Evolutionary conservation across 768 basidiomycete genomes (phyloP).

Genomic region (Steccherinum ochraceum): DNA sequence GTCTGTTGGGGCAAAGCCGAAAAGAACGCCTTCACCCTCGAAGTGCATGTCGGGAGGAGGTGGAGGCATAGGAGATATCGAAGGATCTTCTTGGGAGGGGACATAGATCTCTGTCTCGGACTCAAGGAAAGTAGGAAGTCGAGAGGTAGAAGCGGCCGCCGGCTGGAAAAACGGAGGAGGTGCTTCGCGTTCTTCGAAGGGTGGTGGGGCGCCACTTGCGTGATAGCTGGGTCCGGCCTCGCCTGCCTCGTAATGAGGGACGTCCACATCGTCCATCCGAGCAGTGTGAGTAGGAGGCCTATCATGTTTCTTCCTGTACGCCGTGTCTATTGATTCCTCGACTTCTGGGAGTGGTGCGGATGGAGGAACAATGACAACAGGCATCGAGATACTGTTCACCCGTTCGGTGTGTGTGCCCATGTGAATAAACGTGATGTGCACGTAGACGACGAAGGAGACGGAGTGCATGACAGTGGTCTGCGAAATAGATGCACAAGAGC

Average conservation of each 20-base stretch:
- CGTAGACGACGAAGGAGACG: slow-evolving; percentile 70
- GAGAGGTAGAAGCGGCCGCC: slow-evolving; percentile 18
- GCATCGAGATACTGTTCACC: slow-evolving; percentile 57
- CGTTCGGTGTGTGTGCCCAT: slow-evolving; percentile 62
- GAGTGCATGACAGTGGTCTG: slow-evolving; percentile 79
- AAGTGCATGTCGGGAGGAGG: slow-evolving; percentile 32
- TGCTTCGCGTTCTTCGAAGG: slow-evolving; percentile 78
- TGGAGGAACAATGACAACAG: slow-evolving; percentile 65
- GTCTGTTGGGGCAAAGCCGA: slow-evolving; percentile 64
- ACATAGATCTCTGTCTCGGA: slow-evolving; percentile 53
- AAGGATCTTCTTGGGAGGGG: slow-evolving; percentile 37
- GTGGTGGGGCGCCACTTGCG: slow-evolving; percentile 62
- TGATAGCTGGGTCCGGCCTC: slow-evolving; percentile 73
- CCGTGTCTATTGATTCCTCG: slow-evolving; percentile 62
- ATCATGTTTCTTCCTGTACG: slow-evolving; percentile 87
- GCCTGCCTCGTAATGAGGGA: slow-evolving; percentile 62
- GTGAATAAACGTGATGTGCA: slow-evolving; percentile 75
- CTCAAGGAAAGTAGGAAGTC: slow-evolving; percentile 32
- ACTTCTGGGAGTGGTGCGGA: slow-evolving; percentile 77
- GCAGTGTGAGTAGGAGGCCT: slow-evolving; percentile 68
- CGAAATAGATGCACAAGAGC: slow-evolving; percentile 69
- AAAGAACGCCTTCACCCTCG: slow-evolving; percentile 69
- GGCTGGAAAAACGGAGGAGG: slow-evolving; percentile 59
- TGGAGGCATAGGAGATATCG: slow-evolving; percentile 23
- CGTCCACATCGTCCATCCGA: slow-evolving; percentile 62